A percentile compares a stretch with the other conserved stretches of the same genome.
phyloP scores from a whole-genome alignment of 352 stramenopile genomes.

The Elongisporangium senticosum region DNA sequence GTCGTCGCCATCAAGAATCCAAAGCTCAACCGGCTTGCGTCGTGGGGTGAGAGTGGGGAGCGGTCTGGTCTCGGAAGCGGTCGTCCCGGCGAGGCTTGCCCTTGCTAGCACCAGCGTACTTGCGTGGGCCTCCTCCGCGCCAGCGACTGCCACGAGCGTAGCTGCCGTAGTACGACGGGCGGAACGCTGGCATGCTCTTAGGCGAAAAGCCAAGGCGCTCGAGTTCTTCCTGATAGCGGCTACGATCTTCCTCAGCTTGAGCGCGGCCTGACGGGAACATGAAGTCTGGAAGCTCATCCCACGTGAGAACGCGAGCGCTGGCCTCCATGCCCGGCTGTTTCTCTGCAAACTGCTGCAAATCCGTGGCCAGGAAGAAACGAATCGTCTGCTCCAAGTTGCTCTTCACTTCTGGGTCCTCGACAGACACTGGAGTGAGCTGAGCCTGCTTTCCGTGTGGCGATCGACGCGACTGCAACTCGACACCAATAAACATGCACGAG shows the following conservation, averaged over 20 bases:
- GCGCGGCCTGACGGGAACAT: slow-evolving; percentile 51
- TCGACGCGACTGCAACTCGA: slow-evolving; percentile 62
- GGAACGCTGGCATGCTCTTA: slow-evolving; percentile 40
- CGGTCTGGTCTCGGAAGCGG: slow-evolving; percentile 13
- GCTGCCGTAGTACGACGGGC: slow-evolving; percentile 37
- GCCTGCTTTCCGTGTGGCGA: slow-evolving; percentile 13
- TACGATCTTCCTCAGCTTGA: slow-evolving; percentile 42
- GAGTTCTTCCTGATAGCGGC: slow-evolving; percentile 56
- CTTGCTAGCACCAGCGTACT: slow-evolving; percentile 39
- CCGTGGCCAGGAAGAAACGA: slow-evolving; percentile 77
- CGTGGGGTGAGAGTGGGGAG: slow-evolving; percentile 12
- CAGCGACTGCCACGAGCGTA: slow-evolving; percentile 49
- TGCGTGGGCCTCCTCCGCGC: slow-evolving; percentile 32
- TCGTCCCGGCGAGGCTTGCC: slow-evolving; percentile 25
- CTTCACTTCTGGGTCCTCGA: slow-evolving; percentile 70
- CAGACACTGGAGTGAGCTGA: slow-evolving; percentile 8
- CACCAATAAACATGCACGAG: slow-evolving; percentile 79
- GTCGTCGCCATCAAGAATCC: not conserved
- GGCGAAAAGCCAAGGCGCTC: slow-evolving; percentile 50
- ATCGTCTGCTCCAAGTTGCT: slow-evolving; percentile 73
- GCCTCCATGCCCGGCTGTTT: slow-evolving; percentile 63
- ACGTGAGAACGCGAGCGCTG: slow-evolving; percentile 42
- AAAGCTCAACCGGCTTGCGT: slow-evolving; percentile 25
- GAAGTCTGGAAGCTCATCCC: slow-evolving; percentile 64
- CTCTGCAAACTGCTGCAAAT: slow-evolving; percentile 79